Evolutionary conservation across 2,329 filamentous ascomycete species (phyloP), one percentile per base, ranked within the genome.

Genomic region (Coniella lustricola): DNA sequence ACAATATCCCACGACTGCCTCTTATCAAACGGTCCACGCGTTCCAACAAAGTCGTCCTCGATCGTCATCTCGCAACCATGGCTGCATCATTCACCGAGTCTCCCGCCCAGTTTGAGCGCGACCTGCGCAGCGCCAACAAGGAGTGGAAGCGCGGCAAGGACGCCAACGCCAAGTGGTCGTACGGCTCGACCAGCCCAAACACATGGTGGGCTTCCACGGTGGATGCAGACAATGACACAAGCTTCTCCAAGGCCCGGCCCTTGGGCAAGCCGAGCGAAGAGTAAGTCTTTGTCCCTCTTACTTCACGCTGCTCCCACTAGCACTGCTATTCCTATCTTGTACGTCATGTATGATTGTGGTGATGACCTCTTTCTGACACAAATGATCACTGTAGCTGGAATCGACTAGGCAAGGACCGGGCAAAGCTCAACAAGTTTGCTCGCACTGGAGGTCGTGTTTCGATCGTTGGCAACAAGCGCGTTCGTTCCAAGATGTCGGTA

Each of bases 111-210:
- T 60, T 55, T 52, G 62, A 67, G 53, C 69, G 70, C 49, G 71
- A 74, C 56, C 56, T 74, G 33, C 71, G 71, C 61, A 67, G 68
- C 59, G 63, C 61, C 44, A 60, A 64, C 51, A 66, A 65, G 51
- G 69, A 70, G 57, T 65, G 61, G 55, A 73, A 73, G 62, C 67
- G 71, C 47, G 56, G 54, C 59, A 73, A 72, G 60, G 67, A 73
- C 55, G 63, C 63, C 4, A 55, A 53, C 17, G 55, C 59, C 48
- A 73, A 74, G 58, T 74, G 71, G 71, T 60, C 64, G 8, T 59
- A 63, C 13, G 70, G 71, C 47, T 49, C 53, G 25, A 50, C 48
- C 4, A 31, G 34, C 4, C 25, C 44, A 7, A 17, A 35, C 8
- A 31, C 44, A 3, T 48, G 48, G 48, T 37, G 14, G 21, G 16